phyloP scores from a whole-genome alignment of 139 green algal species.

The Chlamydomonas urium region DNA sequence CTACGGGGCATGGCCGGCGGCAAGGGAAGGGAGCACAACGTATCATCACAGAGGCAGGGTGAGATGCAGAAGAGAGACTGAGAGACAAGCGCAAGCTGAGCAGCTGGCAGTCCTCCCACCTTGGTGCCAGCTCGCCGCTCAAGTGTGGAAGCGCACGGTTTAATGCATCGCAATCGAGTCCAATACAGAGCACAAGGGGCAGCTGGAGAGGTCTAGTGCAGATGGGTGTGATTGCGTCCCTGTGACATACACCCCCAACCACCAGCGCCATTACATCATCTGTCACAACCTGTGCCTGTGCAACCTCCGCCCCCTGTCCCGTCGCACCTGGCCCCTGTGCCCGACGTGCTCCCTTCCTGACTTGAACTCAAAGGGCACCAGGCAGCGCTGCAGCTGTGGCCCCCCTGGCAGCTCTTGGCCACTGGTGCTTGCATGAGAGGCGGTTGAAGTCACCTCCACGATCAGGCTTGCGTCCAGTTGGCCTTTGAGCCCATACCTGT shows the following conservation, averaged over 20 bases:
- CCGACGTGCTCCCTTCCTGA: constrained; percentile 65
- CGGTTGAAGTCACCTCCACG: constrained; percentile 19
- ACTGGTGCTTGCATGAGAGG: background rate
- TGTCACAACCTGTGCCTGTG: background rate
- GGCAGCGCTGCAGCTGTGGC: constrained; percentile 9
- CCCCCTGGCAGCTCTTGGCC: background rate
- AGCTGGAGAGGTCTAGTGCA: too few relatives aligned
- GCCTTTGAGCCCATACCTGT: constrained; percentile 84
- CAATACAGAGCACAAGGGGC: too few relatives aligned
- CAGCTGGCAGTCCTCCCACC: too few relatives aligned
- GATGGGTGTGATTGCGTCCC: too few relatives aligned
- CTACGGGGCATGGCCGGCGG: background rate
- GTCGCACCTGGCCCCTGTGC: constrained; percentile 68
- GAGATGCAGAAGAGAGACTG: too few relatives aligned
- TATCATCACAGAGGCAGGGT: too few relatives aligned
- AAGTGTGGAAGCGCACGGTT: too few relatives aligned
- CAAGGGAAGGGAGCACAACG: background rate
- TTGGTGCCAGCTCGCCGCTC: too few relatives aligned
- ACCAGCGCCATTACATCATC: background rate
- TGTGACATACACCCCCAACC: too few relatives aligned
- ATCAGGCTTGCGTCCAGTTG: constrained; percentile 79
- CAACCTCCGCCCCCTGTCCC: background rate
- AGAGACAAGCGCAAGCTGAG: too few relatives aligned
- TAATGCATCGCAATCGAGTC: too few relatives aligned
- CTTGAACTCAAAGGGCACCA: constrained; percentile 95